Evolutionary conservation across 805 yeast species (phyloP).

Genomic region (Candida succiphila): DNA sequence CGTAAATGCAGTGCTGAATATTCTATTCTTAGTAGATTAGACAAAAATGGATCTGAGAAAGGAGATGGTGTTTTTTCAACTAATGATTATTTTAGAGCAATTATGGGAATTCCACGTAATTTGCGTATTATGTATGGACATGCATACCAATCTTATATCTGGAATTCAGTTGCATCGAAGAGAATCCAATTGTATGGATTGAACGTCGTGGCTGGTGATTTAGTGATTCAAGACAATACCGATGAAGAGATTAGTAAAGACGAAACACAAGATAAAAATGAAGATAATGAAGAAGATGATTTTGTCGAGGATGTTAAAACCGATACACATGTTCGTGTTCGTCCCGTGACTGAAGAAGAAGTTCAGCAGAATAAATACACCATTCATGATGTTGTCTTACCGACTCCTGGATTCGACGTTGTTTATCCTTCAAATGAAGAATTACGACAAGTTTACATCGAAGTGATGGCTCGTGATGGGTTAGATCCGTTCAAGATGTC

Average conservation of each 20-base stretch:
- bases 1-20: constrained; percentile 79
- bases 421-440: constrained; percentile 64
- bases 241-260: constrained; percentile 3
- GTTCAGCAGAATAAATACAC: constrained; percentile 44
- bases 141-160: constrained; percentile 92
- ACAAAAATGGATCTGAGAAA: constrained; percentile 36
- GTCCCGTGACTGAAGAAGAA: constrained; percentile 69
- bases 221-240: constrained; percentile 39
- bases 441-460: constrained; percentile 51
- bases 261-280: not conserved
- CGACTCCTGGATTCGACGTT: constrained; percentile 97
- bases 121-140: constrained; percentile 92
- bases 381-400: constrained; percentile 80
- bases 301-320: constrained; percentile 65
- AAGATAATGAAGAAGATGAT: constrained; percentile 34
- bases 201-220: constrained; percentile 69
- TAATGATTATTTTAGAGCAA: constrained; percentile 63
- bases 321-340: constrained; percentile 52
- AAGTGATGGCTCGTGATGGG: constrained; percentile 69
- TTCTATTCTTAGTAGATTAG: constrained; percentile 54
- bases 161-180: constrained; percentile 81
- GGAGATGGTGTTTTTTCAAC: constrained; percentile 33
- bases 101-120: constrained; percentile 87
- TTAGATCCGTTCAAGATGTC: constrained; percentile 82
- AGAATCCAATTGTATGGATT: constrained; percentile 66